Conservation (phyloP, 768 basidiomycete genomes). For the Sarcomyxa edulis region DNA sequence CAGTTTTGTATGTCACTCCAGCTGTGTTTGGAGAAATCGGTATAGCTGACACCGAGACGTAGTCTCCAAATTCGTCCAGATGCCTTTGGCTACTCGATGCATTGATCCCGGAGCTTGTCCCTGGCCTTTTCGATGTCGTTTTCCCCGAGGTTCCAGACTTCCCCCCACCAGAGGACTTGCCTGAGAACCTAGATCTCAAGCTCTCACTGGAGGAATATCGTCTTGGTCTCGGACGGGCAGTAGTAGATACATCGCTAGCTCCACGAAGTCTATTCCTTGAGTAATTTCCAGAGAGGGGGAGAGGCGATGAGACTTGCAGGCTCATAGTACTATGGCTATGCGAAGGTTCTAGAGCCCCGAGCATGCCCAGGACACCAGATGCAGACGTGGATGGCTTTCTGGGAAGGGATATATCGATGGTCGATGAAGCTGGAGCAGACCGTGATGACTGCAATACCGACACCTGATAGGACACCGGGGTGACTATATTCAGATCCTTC, state of each 20-base stretch:
- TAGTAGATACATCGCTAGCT: conserved; percentile 16
- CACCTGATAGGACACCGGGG: conserved; percentile 5
- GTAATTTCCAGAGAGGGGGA: conserved; percentile 17
- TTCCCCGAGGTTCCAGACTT: conserved; percentile 16
- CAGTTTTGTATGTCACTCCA: no score
- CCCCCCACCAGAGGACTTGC: conserved; percentile 12
- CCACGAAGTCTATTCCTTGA: conserved; percentile 19
- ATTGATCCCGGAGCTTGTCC: no score
- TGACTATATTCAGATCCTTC: conserved; percentile 26
- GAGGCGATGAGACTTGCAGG: conserved; percentile 22
- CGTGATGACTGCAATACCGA: conserved; percentile 12
- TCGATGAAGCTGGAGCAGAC: conserved; percentile 5
- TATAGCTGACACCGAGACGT: conserved; percentile 7
- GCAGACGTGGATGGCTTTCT: not conserved
- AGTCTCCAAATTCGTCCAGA: conserved; percentile 17
- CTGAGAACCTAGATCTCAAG: conserved; percentile 9
- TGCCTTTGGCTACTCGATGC: not conserved
- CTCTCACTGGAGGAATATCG: conserved; percentile 21
- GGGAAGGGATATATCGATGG: not conserved
- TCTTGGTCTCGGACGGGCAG: conserved; percentile 7
- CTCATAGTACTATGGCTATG: conserved; percentile 8
- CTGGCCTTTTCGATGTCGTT: conserved; percentile 9
- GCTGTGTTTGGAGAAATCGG: conserved; percentile 5
- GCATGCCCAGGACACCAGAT: conserved; percentile 11
- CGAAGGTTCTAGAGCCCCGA: conserved; percentile 23